These are phyloP conservation scores for Penicillium mononematosum DNA, from an alignment of 495 filamentous ascomycete species.

Conservation along the genomic window DNA sequence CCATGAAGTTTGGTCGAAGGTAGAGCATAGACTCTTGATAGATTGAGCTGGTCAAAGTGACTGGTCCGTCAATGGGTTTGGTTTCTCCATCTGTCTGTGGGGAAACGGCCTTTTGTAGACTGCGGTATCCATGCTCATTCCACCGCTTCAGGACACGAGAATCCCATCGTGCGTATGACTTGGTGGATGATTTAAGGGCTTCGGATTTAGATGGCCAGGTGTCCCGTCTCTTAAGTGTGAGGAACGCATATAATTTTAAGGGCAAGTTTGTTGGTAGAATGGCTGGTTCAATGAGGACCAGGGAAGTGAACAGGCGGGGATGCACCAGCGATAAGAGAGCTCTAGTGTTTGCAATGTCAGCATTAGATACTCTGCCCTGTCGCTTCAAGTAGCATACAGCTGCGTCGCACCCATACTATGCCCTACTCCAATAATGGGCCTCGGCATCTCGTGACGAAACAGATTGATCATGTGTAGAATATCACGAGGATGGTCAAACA, in stretches of 20 bases:
- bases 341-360: constrained; percentile 4
- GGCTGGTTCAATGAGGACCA: constrained; percentile 66
- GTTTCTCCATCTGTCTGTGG: no score
- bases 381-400: constrained; percentile 32
- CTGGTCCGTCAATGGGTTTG: no score
- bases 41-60: no score
- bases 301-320: constrained; percentile 64
- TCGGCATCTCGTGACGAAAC: constrained; percentile 68
- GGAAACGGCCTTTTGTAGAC: no score
- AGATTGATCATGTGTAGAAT: constrained; percentile 72
- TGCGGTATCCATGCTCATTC: no score
- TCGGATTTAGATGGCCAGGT: constrained; percentile 48
- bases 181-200: no score
- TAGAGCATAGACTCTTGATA: no score
- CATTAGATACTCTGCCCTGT: not conserved
- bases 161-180: no score
- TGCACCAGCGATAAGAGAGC: constrained; percentile 60
- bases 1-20: no score
- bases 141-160: no score
- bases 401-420: constrained; percentile 75
- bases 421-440: constrained; percentile 72
- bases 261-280: no score
- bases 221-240: constrained; percentile 50
- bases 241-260: no score
- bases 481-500: constrained; percentile 76